Conservation (phyloP, 345 rosid genomes). For the Eucalyptus caleyi region DNA sequence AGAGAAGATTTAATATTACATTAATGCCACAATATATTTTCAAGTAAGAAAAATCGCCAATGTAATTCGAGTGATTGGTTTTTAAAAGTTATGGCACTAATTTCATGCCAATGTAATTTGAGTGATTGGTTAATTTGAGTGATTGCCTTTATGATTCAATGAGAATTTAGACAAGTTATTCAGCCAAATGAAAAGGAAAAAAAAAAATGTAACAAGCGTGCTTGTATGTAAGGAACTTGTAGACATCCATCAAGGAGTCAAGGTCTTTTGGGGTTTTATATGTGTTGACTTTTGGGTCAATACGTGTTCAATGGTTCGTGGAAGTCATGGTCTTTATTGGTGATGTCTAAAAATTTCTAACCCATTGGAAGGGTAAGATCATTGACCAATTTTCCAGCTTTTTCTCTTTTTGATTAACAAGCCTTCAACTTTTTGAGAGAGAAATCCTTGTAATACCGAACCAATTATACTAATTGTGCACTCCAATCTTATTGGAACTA, state of each 20-base stretch:
- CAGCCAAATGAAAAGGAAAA: neutral
- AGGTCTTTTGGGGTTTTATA: neutral
- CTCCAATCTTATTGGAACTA: neutral
- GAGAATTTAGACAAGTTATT: neutral
- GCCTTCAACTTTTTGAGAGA: neutral
- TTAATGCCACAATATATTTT: neutral
- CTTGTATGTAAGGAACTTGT: neutral
- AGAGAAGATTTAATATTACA: neutral
- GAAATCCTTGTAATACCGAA: neutral
- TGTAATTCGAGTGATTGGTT: neutral
- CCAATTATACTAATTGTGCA: neutral
- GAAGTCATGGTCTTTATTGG: neutral
- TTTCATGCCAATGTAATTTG: neutral
- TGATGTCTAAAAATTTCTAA: neutral
- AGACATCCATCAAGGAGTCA: neutral
- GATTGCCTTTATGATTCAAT: neutral
- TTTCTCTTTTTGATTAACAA: neutral
- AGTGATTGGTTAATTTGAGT: neutral
- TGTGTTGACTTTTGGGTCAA: neutral
- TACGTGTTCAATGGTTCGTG: neutral
- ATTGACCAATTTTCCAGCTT: neutral
- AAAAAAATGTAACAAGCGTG: neutral
- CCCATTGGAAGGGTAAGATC: neutral
- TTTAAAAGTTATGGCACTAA: neutral
- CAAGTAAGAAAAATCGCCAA: neutral